Evolutionary conservation across 1,284 basidiomycete species (phyloP), one percentile per base, ranked within the genome.

Genomic region (Tylopilus orsonianus): DNA sequence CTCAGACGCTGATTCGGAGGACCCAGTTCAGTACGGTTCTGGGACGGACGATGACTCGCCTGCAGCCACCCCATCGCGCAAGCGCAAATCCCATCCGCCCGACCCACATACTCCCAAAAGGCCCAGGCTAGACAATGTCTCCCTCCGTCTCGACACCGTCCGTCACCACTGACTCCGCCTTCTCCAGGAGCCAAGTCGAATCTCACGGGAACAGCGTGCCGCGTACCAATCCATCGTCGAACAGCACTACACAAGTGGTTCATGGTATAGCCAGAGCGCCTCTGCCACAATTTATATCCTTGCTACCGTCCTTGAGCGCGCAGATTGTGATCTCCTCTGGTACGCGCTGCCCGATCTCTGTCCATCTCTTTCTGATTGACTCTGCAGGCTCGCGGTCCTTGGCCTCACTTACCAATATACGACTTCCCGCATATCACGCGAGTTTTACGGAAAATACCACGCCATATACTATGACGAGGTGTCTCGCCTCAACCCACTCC

Each of bases 251-350:
- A 76, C 78, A 54, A 76, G 83, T 7, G 97, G 97, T 35, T 90
- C 91, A 39, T 91, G 81, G 70, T 82, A 90, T 60, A 93, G 93
- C 2, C 93, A 96, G 72, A 92, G 90, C 56, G 90, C 92, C 9
- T 85, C 94, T 2, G 87, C 87, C 14, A 90, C 90, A 30, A 81
- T 98, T 44, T 99, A 97, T 64, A 78, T 94, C 49, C 83, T 99
- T 5, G 92, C 94, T 12, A 93, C 89, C 5, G 78, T 85, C 10
- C 79, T 97, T 12, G 93, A 96, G 60, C 83, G 95, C 22, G 87
- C 88, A 10, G 95, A 97, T 66, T 93, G 94, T 62, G 94, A 98
- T 66, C 78, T 93, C 5, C 75, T 99, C 36, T 99, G 96, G 95
- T 92, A 62, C 34, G 66, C 53, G 24, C 6, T 35, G 29, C 24